Base-by-base conservation (phyloP, 768 basidiomycete species). In the Erythrobasidium yunnanense region DNA sequence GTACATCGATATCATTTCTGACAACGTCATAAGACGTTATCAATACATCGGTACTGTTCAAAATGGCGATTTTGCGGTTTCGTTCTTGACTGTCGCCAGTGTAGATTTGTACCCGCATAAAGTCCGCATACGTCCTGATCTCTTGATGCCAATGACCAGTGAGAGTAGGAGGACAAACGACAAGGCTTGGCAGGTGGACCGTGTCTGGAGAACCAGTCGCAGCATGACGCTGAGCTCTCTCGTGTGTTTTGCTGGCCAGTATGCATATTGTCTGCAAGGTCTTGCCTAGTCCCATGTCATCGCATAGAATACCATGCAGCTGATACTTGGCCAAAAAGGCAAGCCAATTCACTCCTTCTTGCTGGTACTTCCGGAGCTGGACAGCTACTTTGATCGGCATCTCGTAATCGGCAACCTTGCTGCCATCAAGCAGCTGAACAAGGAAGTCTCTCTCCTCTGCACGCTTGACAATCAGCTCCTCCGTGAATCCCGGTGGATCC, bases 141-240 rank as follows among this genome's bases (percentile, higher is more conserved):
- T 99, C 95, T 76, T 97, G 93, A 75, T 90, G 91, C 95, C 95
- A 99, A 75, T 99, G 95, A 8, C 95, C 93, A 1, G 90, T 95
- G 55, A 99, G 83, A 1, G 95, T 99, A 2, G 95, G 93, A 0
- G 95, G 95, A 72, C 95, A 99, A 62, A 97, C 78, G 70, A 99
- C 92, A 27, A 99, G 81, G 2, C 93, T 95, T 0, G 95, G 91
- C 30, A 97, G 80, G 76, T 89, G 91, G 22, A 87, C 81, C 20
- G 86, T 78, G 73, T 91, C 89, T 0, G 86, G 81, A 0, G 85
- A 85, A 38, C 82, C 76, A 11, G 85, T 86, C 65, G 82, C 79
- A 69, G 83, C 79, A 75, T 84, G 79, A 70, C 80, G 83, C 74
- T 86, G 80, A 18, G 83, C 80, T 30, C 93, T 84, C 75, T 99